phyloP scores from a whole-genome alignment of 495 filamentous ascomycete genomes.

The Xylaria grammica region DNA sequence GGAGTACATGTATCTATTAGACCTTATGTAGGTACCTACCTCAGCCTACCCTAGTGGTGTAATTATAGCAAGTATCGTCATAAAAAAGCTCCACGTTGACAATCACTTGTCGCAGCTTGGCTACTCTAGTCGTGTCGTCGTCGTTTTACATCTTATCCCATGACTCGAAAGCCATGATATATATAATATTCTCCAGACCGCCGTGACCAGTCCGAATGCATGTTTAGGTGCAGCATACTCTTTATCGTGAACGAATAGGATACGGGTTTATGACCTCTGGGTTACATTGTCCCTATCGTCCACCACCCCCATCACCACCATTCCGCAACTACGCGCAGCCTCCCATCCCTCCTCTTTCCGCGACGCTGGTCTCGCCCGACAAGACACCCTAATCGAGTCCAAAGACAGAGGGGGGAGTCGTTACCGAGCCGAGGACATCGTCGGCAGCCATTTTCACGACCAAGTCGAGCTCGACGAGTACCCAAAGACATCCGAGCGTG shows the following conservation, averaged over 20 bases:
- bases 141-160: background rate
- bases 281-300: background rate
- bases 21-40: no score
- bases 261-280: background rate
- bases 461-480: slow-evolving; percentile 48
- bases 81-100: background rate
- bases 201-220: background rate
- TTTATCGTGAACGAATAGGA: slow-evolving; percentile 5
- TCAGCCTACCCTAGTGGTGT: no score
- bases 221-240: background rate
- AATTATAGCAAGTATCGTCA: no score
- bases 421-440: slow-evolving; percentile 17
- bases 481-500: slow-evolving; percentile 19
- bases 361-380: slow-evolving; percentile 33
- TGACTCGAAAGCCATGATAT: slow-evolving; percentile 16
- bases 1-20: no score
- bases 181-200: background rate
- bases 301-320: slow-evolving; percentile 34
- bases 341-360: slow-evolving; percentile 48
- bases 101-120: background rate
- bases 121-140: background rate
- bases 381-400: slow-evolving; percentile 27
- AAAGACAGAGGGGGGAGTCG: slow-evolving; percentile 51
- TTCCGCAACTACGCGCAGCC: slow-evolving; percentile 36
- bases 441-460: slow-evolving; percentile 14